Conservation (phyloP, 2,329 filamentous ascomycete species). For the Plenodomus lindquistii region DNA sequence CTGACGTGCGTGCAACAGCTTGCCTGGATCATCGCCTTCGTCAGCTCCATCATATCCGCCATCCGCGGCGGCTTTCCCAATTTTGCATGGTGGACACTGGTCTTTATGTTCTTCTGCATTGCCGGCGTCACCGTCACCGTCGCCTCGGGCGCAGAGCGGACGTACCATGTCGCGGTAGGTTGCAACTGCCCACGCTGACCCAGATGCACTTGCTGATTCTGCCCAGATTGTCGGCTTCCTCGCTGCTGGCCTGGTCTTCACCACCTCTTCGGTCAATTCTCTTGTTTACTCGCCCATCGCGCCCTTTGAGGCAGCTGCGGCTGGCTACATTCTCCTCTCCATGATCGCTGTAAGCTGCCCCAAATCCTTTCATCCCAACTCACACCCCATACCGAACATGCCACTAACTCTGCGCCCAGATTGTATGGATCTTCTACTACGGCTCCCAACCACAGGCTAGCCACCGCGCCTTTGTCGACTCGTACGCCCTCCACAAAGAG, state of each 20-base stretch:
- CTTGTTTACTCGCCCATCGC: constrained; percentile 77
- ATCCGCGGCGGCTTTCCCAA: constrained; percentile 69
- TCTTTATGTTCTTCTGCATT: constrained; percentile 84
- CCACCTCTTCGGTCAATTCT: constrained; percentile 82
- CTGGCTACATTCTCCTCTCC: constrained; percentile 90
- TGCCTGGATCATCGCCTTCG: constrained; percentile 92
- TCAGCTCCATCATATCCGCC: constrained; percentile 77
- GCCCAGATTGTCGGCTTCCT: constrained; percentile 81
- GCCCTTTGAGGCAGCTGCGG: constrained; percentile 81
- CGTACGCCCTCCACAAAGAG: constrained; percentile 92
- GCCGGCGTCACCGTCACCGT: constrained; percentile 79
- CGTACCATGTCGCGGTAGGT: constrained; percentile 83
- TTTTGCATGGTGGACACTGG: constrained; percentile 89
- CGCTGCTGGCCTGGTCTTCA: constrained; percentile 78
- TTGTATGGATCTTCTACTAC: constrained; percentile 99
- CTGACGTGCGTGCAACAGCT: constrained; percentile 59
- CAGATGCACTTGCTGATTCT: constrained; percentile 23
- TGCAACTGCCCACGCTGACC: not conserved
- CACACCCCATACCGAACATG: not conserved
- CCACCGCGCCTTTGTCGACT: constrained; percentile 90
- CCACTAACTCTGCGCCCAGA: constrained; percentile 57
- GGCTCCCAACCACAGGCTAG: constrained; percentile 86
- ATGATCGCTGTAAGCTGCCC: constrained; percentile 78
- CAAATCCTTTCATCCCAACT: not conserved
- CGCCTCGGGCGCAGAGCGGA: constrained; percentile 80